phyloP scores from a whole-genome alignment of 106 monocot species.

The Amphibolis antarctica region DNA sequence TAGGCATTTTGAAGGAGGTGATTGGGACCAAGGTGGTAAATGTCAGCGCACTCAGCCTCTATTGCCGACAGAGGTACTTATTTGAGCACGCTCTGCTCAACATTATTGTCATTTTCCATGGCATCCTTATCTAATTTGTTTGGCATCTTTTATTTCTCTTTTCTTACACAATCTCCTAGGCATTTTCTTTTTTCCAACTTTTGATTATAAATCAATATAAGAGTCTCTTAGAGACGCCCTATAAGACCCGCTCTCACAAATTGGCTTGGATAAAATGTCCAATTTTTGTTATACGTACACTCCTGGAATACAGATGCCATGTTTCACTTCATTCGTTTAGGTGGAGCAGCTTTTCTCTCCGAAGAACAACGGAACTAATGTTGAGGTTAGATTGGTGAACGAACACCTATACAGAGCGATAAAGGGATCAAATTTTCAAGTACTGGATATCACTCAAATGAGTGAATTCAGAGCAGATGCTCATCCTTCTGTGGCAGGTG shows the following conservation, averaged over 20 bases:
- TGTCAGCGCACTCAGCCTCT: slow-evolving; percentile 52
- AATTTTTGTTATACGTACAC: too few relatives aligned
- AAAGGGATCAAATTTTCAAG: slow-evolving; percentile 10
- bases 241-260: too few relatives aligned
- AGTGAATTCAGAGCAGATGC: slow-evolving; percentile 28
- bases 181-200: too few relatives aligned
- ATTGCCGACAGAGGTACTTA: slow-evolving; percentile 28
- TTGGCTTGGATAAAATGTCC: too few relatives aligned
- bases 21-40: slow-evolving; percentile 82
- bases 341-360: slow-evolving; percentile 20
- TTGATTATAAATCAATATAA: too few relatives aligned
- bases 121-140: too few relatives aligned
- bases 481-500: slow-evolving; percentile 17
- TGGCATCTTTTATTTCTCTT: too few relatives aligned
- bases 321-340: neutral
- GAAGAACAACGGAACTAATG: slow-evolving; percentile 19
- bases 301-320: too few relatives aligned
- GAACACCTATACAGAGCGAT: slow-evolving; percentile 14
- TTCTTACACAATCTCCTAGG: too few relatives aligned
- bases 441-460: slow-evolving; percentile 17
- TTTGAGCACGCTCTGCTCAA: too few relatives aligned
- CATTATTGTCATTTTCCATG: too few relatives aligned
- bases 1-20: slow-evolving; percentile 97
- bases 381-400: slow-evolving; percentile 17
- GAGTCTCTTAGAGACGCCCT: too few relatives aligned